Evolutionary conservation across 345 rosid species (phyloP), one percentile per base, ranked within the genome.

Genomic region (Xanthoceras sorbifolium): DNA sequence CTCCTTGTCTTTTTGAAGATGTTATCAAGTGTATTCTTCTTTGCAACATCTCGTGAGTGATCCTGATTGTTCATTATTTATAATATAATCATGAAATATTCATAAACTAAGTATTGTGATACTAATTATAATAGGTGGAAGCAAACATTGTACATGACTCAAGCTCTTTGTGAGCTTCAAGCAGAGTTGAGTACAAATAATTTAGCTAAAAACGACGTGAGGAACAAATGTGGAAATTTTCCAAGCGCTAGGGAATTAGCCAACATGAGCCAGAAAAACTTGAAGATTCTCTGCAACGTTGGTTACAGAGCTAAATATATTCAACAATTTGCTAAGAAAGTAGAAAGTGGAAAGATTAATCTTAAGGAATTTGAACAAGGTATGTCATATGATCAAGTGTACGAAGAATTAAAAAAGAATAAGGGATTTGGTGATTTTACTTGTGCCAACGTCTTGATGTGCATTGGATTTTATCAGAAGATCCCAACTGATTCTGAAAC

Each of bases 1-100:
- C 93, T 1, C 86, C 90, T 67, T 65, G 83, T 59, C 83, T 82
- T 62, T 89, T 89, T 62, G 91, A 87, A 80, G 91, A 90, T 80
- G 65, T 79, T 64, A 82, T 89, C 64, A 87, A 89, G 79, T 78
- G 87, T 32, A 42, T 89, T 8, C 87, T 89, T 54, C 85, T 89
- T 29, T 87, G 90, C 67, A 82, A 86, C 54, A 79, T 74, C 78
- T 28, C 72, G 84, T 87, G 75, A 12, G 62, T 61, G 44, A n/a
- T n/a, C n/a, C n/a, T n/a, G n/a, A n/a, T n/a, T n/a, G n/a, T n/a
- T n/a, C n/a, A n/a, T n/a, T n/a, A n/a, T n/a, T n/a, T n/a, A 4
- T 0, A 26, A 34, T 34, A 34, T 34, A 5, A 34, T 34, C 38
- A 34, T 34, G 4, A 34, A 34, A 34, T 7, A 34, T 34, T 34